Evolutionary conservation across 1,139 yeast species (phyloP).

Genomic region (Taiozyma sp.): DNA sequence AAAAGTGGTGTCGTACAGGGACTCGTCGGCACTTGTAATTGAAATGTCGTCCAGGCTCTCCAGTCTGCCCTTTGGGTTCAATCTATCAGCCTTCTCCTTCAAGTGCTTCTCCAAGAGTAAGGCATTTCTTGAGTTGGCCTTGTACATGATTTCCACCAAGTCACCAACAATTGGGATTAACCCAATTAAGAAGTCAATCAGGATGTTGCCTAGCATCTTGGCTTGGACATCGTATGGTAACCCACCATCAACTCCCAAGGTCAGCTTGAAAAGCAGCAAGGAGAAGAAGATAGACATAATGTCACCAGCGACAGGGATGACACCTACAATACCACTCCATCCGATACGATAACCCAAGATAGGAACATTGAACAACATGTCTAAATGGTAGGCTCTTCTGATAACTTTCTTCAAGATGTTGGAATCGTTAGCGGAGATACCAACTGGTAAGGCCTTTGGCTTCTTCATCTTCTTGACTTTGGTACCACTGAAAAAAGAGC

Average conservation of each 20-base stretch:
- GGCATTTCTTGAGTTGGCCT: conserved; percentile 72
- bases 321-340: conserved; percentile 68
- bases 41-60: background rate
- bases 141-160: conserved; percentile 60
- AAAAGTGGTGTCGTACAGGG: background rate
- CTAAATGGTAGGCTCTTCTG: conserved; percentile 60
- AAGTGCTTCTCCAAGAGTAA: conserved; percentile 56
- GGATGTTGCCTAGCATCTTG: conserved; percentile 56
- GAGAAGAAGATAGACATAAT: conserved; percentile 48
- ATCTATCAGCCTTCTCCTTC: conserved; percentile 33
- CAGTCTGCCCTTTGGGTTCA: background rate
- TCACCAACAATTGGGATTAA: conserved; percentile 74
- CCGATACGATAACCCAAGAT: conserved; percentile 65
- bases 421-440: conserved; percentile 50
- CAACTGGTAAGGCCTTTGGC: conserved; percentile 41
- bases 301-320: conserved; percentile 64
- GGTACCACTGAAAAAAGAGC: conserved; percentile 25
- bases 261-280: conserved; percentile 42
- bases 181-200: conserved; percentile 64
- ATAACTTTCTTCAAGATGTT: conserved; percentile 49
- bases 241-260: conserved; percentile 60
- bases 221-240: conserved; percentile 45
- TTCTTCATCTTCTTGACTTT: conserved; percentile 25
- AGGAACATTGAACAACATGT: conserved; percentile 48
- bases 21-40: background rate